phyloP scores from a whole-genome alignment of 2,329 filamentous ascomycete genomes.

The Lasiodiplodia gonubiensis region DNA sequence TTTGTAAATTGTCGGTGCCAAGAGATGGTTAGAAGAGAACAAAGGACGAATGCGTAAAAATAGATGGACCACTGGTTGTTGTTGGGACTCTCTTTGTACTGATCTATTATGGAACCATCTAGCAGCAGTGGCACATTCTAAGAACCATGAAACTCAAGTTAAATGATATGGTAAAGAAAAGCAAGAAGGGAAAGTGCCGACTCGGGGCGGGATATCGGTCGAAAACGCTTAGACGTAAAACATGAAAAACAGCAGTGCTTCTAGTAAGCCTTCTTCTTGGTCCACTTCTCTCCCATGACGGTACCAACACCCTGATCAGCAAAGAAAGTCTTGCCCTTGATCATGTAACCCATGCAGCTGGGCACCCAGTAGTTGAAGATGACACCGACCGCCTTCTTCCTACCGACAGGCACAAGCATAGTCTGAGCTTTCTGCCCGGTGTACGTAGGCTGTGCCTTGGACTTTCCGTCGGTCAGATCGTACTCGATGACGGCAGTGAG shows the following conservation, averaged over 20 bases:
- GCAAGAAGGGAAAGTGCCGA: too few species aligned
- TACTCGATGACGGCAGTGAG: constrained; percentile 14
- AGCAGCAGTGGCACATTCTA: not conserved
- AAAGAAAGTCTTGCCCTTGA: constrained; percentile 33
- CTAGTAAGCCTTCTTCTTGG: constrained; percentile 2
- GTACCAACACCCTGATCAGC: constrained; percentile 28
- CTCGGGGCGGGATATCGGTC: not conserved
- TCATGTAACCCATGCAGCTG: constrained; percentile 31
- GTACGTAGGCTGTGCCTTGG: not conserved
- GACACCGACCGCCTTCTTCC: constrained; percentile 13
- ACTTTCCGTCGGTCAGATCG: constrained; percentile 8
- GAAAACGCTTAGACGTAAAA: not conserved
- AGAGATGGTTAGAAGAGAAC: not conserved
- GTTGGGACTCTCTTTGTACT: not conserved
- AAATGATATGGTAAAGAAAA: not conserved
- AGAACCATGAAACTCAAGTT: not conserved
- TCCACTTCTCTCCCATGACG: constrained; percentile 30
- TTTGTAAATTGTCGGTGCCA: not conserved
- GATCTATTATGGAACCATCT: not conserved
- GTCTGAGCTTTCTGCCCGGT: constrained; percentile 9
- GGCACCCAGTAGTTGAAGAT: constrained; percentile 19
- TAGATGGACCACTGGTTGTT: not conserved
- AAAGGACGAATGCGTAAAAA: not conserved
- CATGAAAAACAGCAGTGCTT: not conserved
- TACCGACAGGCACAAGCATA: constrained; percentile 5